Evolutionary conservation across 192 early-diverging fungal genomes (phyloP).

Genomic region (Coemansia sp.): DNA sequence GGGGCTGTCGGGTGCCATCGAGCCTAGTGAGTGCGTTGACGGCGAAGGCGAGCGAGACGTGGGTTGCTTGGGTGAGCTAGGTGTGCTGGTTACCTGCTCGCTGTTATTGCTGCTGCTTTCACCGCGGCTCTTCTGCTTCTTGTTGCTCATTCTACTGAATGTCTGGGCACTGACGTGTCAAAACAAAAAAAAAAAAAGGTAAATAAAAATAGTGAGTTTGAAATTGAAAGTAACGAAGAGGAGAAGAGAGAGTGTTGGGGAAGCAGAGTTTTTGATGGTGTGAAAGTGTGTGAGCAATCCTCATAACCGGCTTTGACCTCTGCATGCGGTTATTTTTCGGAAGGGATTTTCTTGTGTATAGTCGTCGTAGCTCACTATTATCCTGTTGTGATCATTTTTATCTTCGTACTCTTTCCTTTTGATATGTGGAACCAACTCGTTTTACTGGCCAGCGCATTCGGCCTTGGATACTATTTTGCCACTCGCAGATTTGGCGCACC

Average conservation of each 20-base stretch:
- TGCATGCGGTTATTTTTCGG: background rate
- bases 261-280: background rate
- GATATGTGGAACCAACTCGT: slow-evolving; percentile 31
- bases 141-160: slow-evolving; percentile 15
- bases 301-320: slow-evolving; percentile 1
- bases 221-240: background rate
- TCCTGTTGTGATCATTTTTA: background rate
- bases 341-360: background rate
- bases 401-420: background rate
- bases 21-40: slow-evolving; percentile 9
- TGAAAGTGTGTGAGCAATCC: background rate
- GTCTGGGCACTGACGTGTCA: background rate
- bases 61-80: slow-evolving; percentile 37
- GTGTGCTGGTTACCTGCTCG: slow-evolving; percentile 31
- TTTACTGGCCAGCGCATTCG: slow-evolving; percentile 24
- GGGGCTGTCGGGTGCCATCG: slow-evolving; percentile 42
- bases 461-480: slow-evolving; percentile 38
- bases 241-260: background rate
- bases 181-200: slow-evolving; percentile 3
- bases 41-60: slow-evolving; percentile 41
- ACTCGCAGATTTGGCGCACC: background rate
- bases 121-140: slow-evolving; percentile 8
- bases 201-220: background rate
- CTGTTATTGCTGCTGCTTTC: slow-evolving; percentile 17
- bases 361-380: background rate